Evolutionary conservation across 208 protist species (phyloP).

Genomic region (Leptomonas seymouri): DNA sequence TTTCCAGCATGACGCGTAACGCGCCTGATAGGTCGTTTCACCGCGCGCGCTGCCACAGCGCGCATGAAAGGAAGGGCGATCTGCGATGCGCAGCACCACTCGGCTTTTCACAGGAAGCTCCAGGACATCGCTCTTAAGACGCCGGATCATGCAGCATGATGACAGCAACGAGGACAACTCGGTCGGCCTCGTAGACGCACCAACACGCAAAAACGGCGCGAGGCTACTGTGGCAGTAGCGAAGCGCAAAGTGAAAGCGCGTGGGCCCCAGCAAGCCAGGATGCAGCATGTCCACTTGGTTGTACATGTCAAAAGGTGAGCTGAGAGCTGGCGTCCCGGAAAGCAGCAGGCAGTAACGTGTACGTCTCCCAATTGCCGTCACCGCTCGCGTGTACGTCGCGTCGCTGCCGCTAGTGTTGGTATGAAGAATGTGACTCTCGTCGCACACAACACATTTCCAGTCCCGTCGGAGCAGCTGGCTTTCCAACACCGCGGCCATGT

Average conservation of each 20-base stretch:
- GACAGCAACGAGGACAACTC: constrained; percentile 60
- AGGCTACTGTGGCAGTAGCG: constrained; percentile 64
- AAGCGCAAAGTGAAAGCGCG: constrained; percentile 71
- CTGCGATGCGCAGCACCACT: constrained; percentile 60
- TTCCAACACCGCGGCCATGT: constrained; percentile 72
- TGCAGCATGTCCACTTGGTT: constrained; percentile 73
- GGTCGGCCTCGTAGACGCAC: constrained; percentile 39
- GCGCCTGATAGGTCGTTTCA: constrained; percentile 47
- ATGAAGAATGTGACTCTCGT: constrained; percentile 86
- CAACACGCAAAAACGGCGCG: constrained; percentile 57
- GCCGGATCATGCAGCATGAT: constrained; percentile 60
- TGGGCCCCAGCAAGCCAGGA: constrained; percentile 55
- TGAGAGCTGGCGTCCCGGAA: constrained; percentile 66
- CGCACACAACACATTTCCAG: constrained; percentile 68
- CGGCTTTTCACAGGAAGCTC: constrained; percentile 77
- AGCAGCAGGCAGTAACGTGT: constrained; percentile 69
- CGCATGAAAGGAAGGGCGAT: not conserved
- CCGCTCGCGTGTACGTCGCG: constrained; percentile 64
- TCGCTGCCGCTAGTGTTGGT: constrained; percentile 64
- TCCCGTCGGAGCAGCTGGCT: constrained; percentile 34
- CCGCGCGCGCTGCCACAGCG: not conserved
- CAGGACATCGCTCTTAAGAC: constrained; percentile 72
- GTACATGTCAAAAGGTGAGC: constrained; percentile 77
- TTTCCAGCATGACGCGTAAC: constrained; percentile 63
- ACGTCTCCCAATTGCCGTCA: constrained; percentile 42